Conservation (phyloP, 192 early-diverging fungal species). For the Backusella morwellensis region DNA sequence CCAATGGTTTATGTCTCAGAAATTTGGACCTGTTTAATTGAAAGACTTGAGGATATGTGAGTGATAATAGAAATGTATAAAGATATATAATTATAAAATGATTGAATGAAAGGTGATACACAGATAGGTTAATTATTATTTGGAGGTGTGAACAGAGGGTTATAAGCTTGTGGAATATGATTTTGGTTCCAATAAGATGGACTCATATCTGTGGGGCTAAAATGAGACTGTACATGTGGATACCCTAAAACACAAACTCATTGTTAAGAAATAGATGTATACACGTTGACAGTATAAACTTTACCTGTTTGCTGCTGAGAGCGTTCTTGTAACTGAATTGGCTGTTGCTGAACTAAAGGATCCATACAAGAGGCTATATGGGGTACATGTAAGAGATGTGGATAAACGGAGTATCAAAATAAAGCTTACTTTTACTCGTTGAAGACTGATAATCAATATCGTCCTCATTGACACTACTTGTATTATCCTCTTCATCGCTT, state of each 20-base stretch:
- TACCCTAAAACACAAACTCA: not conserved
- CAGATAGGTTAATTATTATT: not conserved
- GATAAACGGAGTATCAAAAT: not conserved
- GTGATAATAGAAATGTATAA: not conserved
- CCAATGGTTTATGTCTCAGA: not conserved
- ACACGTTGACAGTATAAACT: not conserved
- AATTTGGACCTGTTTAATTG: not conserved
- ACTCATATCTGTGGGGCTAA: not conserved
- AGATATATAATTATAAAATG: not conserved
- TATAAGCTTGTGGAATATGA: not conserved
- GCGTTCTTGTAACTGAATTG: not conserved
- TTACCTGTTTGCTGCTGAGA: not conserved
- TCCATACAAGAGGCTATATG: not conserved
- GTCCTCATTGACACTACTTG: not conserved
- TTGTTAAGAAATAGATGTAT: not conserved
- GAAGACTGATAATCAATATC: constrained; percentile 1
- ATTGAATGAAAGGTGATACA: not conserved
- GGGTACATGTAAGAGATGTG: not conserved
- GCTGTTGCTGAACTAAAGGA: not conserved
- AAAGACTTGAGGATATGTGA: not conserved
- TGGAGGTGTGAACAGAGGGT: not conserved
- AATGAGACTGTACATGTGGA: not conserved
- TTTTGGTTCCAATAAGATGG: not conserved
- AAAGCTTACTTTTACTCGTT: not conserved
- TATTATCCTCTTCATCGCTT: not conserved